phyloP scores from a whole-genome alignment of 768 basidiomycete species.

The Russula earlei region DNA sequence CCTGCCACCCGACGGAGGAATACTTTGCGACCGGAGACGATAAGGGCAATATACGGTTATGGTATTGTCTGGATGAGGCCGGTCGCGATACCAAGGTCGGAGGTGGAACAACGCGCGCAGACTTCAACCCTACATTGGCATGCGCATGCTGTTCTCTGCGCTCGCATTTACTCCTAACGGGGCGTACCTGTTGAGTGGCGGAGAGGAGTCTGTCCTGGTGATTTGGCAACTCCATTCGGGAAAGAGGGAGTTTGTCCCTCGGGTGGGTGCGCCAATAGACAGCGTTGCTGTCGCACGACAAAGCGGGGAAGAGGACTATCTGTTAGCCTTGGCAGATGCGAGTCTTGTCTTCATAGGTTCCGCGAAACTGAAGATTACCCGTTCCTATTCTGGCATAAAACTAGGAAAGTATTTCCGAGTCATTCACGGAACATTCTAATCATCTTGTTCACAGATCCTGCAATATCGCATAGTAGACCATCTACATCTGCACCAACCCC shows the following conservation, averaged over 20 bases:
- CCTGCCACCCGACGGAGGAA: slow-evolving; percentile 82
- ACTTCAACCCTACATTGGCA: slow-evolving; percentile 94
- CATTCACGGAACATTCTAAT: slow-evolving; percentile 8
- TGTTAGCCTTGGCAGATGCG: slow-evolving; percentile 75
- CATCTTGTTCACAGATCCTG: slow-evolving; percentile 26
- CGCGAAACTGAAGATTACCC: slow-evolving; percentile 58
- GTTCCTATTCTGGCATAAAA: slow-evolving; percentile 70
- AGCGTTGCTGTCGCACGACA: slow-evolving; percentile 52
- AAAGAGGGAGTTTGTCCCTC: slow-evolving; percentile 85
- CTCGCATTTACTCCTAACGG: slow-evolving; percentile 85
- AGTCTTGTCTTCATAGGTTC: slow-evolving; percentile 68
- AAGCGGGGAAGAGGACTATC: slow-evolving; percentile 72
- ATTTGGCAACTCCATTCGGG: slow-evolving; percentile 91
- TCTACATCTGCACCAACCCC: slow-evolving; percentile 44
- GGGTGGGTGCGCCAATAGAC: slow-evolving; percentile 80
- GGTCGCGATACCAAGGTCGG: slow-evolving; percentile 37
- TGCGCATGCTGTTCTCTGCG: slow-evolving; percentile 83
- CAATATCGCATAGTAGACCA: slow-evolving; percentile 27
- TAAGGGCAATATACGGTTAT: slow-evolving; percentile 76
- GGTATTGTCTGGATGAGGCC: slow-evolving; percentile 80
- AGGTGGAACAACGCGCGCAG: slow-evolving; percentile 71
- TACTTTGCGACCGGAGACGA: slow-evolving; percentile 93
- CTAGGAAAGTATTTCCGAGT: slow-evolving; percentile 40
- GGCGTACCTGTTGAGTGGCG: slow-evolving; percentile 86
- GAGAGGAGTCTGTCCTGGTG: slow-evolving; percentile 93